Conservation (phyloP, 139 green algal species). For the Chlamydomonas applanata region DNA sequence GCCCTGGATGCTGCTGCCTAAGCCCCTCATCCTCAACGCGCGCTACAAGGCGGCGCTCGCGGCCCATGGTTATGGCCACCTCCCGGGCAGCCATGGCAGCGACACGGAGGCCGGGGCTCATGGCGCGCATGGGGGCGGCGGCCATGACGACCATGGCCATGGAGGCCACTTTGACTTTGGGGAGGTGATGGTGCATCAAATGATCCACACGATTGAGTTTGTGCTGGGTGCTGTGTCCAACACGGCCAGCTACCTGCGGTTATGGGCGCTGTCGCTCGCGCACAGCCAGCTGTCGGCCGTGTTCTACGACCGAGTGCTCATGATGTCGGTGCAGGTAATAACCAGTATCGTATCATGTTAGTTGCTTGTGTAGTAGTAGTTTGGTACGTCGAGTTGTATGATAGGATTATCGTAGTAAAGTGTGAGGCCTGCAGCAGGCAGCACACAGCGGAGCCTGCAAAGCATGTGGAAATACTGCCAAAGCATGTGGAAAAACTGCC, state of each 20-base stretch:
- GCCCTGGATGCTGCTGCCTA: slow-evolving; percentile 96
- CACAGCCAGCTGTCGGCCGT: slow-evolving; percentile 91
- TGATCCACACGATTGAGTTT: slow-evolving; percentile 88
- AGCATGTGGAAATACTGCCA: too few relatives aligned
- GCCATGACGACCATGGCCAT: slow-evolving; percentile 33
- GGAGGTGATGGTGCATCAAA: slow-evolving; percentile 85
- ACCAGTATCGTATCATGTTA: too few relatives aligned
- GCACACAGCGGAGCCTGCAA: too few relatives aligned
- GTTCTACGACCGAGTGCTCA: slow-evolving; percentile 93
- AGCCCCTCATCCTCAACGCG: slow-evolving; percentile 92
- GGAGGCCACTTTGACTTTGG: slow-evolving; percentile 87
- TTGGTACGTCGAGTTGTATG: too few relatives aligned
- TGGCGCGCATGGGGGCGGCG: too few relatives aligned
- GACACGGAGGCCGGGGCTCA: too few relatives aligned
- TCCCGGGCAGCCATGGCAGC: too few relatives aligned
- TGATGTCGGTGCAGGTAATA: slow-evolving; percentile 56
- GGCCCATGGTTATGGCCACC: neutral
- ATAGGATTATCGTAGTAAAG: too few relatives aligned
- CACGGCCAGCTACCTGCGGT: slow-evolving; percentile 96
- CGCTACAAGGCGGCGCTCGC: slow-evolving; percentile 55
- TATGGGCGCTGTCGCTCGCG: slow-evolving; percentile 96
- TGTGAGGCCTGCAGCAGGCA: too few relatives aligned
- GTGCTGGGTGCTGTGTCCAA: slow-evolving; percentile 98
- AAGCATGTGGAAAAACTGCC: too few relatives aligned
- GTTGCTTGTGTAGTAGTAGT: neutral